A percentile compares a stretch with the other conserved stretches of the same genome.
These are phyloP conservation scores for Amanita muscaria DNA, from an alignment of 768 basidiomycete genomes.

Conservation along the genomic window DNA sequence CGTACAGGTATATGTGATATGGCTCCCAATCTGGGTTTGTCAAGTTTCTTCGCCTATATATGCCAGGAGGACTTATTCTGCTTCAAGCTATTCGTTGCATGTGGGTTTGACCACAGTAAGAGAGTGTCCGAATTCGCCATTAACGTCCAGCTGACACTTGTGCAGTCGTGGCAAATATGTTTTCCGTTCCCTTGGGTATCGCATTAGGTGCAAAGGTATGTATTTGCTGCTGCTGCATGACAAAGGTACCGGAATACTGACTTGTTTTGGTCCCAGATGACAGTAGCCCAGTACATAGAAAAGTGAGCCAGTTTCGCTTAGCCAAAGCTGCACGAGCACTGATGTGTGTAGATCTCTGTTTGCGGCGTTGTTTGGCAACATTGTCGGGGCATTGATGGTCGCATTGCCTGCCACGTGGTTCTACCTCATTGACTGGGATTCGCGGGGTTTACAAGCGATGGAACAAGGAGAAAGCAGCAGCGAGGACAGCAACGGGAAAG, in stretches of 20 bases:
- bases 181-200: conserved; percentile 59
- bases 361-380: conserved; percentile 58
- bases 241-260: conserved; percentile 3
- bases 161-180: conserved; percentile 69
- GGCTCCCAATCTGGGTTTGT: too few species aligned
- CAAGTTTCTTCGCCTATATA: too few species aligned
- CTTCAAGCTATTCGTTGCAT: conserved; percentile 67
- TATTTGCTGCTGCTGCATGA: conserved; percentile 1
- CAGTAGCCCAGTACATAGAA: conserved; percentile 48
- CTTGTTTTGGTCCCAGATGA: conserved; percentile 30
- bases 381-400: conserved; percentile 56
- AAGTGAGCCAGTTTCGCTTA: conserved; percentile 45
- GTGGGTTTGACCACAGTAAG: conserved; percentile 63
- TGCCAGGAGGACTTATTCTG: too few species aligned
- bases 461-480: conserved; percentile 27
- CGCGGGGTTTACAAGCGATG: conserved; percentile 27
- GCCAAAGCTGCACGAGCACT: too few species aligned
- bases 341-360: conserved; percentile 44
- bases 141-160: background rate
- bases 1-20: too few species aligned
- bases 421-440: conserved; percentile 45
- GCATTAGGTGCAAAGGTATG: conserved; percentile 61
- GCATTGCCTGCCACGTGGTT: conserved; percentile 58
- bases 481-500: too few species aligned
- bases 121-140: background rate